Conservation (phyloP, 2,329 filamentous ascomycete species). For the Shiraia sp. region DNA sequence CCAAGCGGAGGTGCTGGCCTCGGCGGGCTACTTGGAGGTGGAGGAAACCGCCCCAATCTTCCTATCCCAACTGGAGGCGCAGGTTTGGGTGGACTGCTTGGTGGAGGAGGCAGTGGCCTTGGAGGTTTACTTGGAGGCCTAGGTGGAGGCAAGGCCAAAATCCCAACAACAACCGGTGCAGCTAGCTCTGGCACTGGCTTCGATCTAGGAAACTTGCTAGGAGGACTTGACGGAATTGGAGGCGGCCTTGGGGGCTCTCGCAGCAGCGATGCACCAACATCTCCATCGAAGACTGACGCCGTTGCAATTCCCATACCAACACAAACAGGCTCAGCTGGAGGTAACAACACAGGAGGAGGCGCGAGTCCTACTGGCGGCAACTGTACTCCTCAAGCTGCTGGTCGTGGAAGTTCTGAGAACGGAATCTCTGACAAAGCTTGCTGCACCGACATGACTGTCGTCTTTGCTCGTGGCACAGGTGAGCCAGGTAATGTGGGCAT, state of each 20-base stretch:
- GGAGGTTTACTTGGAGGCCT: background rate
- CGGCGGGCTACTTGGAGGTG: background rate
- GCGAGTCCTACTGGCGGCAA: constrained; percentile 20
- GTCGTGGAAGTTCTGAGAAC: constrained; percentile 30
- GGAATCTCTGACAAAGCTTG: constrained; percentile 44
- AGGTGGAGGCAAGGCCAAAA: background rate
- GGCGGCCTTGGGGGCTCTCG: background rate
- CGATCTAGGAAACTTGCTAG: background rate
- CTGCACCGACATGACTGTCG: constrained; percentile 49
- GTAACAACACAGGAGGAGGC: too few relatives aligned
- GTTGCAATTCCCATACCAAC: constrained; percentile 1
- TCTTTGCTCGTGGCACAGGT: constrained; percentile 50
- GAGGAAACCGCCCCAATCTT: too few relatives aligned
- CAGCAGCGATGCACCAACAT: background rate
- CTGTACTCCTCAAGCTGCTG: constrained; percentile 23
- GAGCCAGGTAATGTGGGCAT: constrained; percentile 51
- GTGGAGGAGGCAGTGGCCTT: constrained; percentile 2
- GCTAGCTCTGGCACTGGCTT: background rate
- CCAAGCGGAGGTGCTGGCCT: background rate
- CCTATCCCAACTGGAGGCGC: too few relatives aligned
- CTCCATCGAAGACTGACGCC: constrained; percentile 4
- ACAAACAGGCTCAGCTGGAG: constrained; percentile 6
- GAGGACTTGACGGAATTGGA: background rate
- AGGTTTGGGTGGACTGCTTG: constrained; percentile 1
- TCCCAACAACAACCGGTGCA: background rate